These are phyloP conservation scores for Nakazawaea ernobii DNA, from an alignment of 805 yeast species.

Conservation along the genomic window DNA sequence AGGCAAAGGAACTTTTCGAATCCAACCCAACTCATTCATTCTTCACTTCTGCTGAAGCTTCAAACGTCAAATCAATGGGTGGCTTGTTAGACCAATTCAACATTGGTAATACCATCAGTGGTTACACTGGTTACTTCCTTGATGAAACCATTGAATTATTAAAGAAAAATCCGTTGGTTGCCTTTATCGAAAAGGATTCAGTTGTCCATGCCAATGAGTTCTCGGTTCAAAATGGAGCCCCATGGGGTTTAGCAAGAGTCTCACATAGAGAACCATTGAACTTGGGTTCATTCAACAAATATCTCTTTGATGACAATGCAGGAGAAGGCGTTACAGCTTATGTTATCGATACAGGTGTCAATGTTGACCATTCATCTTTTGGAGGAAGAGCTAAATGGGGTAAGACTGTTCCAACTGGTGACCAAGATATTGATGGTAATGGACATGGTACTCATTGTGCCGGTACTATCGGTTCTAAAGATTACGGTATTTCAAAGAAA, in stretches of 20 bases:
- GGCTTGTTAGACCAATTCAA: conserved; percentile 53
- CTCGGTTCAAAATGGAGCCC: conserved; percentile 74
- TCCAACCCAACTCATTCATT: conserved; percentile 30
- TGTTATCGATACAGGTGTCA: conserved; percentile 86
- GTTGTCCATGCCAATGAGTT: conserved; percentile 58
- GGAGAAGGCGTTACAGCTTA: conserved; percentile 85
- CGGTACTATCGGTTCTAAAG: conserved; percentile 82
- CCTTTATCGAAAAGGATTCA: conserved; percentile 67
- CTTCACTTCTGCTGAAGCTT: conserved; percentile 27
- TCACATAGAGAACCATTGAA: conserved; percentile 73
- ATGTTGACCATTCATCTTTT: conserved; percentile 69
- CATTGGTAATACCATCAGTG: conserved; percentile 53
- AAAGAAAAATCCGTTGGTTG: conserved; percentile 47
- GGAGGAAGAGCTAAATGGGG: conserved; percentile 87
- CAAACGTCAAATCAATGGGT: conserved; percentile 26
- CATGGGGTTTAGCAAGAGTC: conserved; percentile 92
- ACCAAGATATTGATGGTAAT: conserved; percentile 70
- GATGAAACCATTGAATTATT: conserved; percentile 69
- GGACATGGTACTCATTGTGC: conserved; percentile 98
- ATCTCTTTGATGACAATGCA: conserved; percentile 63
- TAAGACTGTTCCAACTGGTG: conserved; percentile 68
- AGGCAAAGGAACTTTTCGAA: conserved; percentile 30
- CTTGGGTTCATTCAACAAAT: conserved; percentile 66
- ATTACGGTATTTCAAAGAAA: conserved; percentile 80
- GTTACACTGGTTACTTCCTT: conserved; percentile 84